These are phyloP conservation scores for Aspergillus quadricinctus DNA, from an alignment of 2,329 filamentous ascomycete genomes.

Conservation along the genomic window DNA sequence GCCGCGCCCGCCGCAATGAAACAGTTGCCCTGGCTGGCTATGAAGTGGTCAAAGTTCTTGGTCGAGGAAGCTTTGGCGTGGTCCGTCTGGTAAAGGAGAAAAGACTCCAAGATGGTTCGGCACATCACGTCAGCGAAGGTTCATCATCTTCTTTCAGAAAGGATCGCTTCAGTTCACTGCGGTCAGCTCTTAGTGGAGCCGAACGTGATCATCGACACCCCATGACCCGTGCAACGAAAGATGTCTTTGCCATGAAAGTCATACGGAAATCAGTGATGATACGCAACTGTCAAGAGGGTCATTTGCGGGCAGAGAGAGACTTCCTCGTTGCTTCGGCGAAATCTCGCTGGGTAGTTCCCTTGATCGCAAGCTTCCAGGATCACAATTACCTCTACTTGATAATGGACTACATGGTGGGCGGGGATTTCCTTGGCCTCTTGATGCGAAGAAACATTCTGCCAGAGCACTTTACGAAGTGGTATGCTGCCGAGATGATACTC, in stretches of 20 bases:
- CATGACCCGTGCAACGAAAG: slow-evolving; percentile 39
- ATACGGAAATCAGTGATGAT: slow-evolving; percentile 94
- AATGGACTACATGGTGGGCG: slow-evolving; percentile 98
- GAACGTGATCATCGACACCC: slow-evolving; percentile 25
- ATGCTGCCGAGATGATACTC: slow-evolving; percentile 91
- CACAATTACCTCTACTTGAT: slow-evolving; percentile 79
- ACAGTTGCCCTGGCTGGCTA: slow-evolving; percentile 62
- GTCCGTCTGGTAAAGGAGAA: slow-evolving; percentile 79
- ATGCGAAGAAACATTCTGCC: slow-evolving; percentile 79
- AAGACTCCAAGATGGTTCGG: slow-evolving; percentile 1
- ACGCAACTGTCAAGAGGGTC: slow-evolving; percentile 83
- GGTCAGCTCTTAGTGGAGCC: slow-evolving; percentile 18
- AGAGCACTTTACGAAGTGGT: slow-evolving; percentile 76
- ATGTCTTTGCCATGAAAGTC: slow-evolving; percentile 93
- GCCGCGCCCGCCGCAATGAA: slow-evolving; percentile 37
- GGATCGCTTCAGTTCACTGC: slow-evolving; percentile 15
- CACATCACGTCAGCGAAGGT: neutral
- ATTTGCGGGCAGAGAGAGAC: slow-evolving; percentile 84
- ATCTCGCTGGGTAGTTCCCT: slow-evolving; percentile 84
- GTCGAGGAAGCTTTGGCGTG: slow-evolving; percentile 91
- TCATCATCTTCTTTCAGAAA: slow-evolving; percentile 6
- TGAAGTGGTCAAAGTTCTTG: slow-evolving; percentile 74
- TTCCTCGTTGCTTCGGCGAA: slow-evolving; percentile 84
- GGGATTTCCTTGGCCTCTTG: slow-evolving; percentile 84
- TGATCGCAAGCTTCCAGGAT: slow-evolving; percentile 88